A percentile compares a stretch with the other conserved stretches of the same genome.
These are phyloP conservation scores for Cyberlindnera mrakii DNA, from an alignment of 805 yeast genomes.

Conservation along the genomic window DNA sequence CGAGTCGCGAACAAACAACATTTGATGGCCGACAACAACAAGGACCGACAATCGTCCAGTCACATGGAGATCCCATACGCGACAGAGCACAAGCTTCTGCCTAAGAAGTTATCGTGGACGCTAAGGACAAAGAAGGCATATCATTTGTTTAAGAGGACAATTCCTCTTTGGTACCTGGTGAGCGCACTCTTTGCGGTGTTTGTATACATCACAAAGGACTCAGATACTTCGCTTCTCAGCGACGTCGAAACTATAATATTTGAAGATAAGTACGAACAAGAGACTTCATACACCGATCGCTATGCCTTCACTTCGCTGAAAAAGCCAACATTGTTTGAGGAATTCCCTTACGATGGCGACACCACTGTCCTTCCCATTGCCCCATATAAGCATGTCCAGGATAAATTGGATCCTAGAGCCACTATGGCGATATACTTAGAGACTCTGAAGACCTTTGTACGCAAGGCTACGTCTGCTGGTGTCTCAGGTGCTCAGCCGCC, in stretches of 20 bases:
- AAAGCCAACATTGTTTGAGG: slow-evolving; percentile 16
- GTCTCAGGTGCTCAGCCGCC: slow-evolving; percentile 25
- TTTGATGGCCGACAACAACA: background rate
- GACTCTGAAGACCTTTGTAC: slow-evolving; percentile 26
- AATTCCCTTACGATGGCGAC: slow-evolving; percentile 28
- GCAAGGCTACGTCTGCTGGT: slow-evolving; percentile 16
- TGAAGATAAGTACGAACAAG: slow-evolving; percentile 17
- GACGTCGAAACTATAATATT: slow-evolving; percentile 12
- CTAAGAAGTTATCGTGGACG: slow-evolving; percentile 4
- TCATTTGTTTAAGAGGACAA: slow-evolving; percentile 6
- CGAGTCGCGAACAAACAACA: no score
- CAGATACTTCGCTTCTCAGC: slow-evolving; percentile 3
- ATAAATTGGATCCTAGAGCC: slow-evolving; percentile 30
- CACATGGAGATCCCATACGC: background rate
- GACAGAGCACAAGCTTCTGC: slow-evolving; percentile 3
- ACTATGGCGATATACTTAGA: slow-evolving; percentile 29
- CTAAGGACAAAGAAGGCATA: slow-evolving; percentile 4
- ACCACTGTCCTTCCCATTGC: slow-evolving; percentile 31
- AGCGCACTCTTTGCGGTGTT: slow-evolving; percentile 16
- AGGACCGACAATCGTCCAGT: background rate
- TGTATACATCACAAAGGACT: slow-evolving; percentile 11
- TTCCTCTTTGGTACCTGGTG: slow-evolving; percentile 18
- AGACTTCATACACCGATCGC: slow-evolving; percentile 13
- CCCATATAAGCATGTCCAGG: slow-evolving; percentile 31
- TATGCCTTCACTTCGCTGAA: slow-evolving; percentile 12